Conservation (phyloP, 768 basidiomycete species). For the Chlorophyllum brunneum region DNA sequence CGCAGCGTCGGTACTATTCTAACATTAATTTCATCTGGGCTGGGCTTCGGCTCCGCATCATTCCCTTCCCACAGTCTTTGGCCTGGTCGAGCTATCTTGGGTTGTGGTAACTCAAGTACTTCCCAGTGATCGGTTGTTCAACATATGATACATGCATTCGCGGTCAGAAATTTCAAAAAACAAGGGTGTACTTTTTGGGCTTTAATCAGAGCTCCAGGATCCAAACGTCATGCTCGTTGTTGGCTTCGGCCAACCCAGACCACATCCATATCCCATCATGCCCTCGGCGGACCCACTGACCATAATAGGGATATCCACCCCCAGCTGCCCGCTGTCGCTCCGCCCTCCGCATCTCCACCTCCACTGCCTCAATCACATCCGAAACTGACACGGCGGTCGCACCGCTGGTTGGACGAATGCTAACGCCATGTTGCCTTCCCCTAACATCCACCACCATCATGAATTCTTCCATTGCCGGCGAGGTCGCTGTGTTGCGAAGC, state of each 20-base stretch:
- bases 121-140: too few species aligned
- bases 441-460: neutral
- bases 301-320: neutral
- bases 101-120: too few species aligned
- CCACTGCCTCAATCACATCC: slow-evolving; percentile 4
- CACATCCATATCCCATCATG: slow-evolving; percentile 5
- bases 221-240: neutral
- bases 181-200: too few species aligned
- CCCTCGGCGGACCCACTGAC: neutral
- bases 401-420: neutral
- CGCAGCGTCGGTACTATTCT: too few species aligned
- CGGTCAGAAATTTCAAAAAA: too few species aligned
- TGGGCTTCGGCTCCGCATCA: too few species aligned
- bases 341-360: neutral
- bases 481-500: slow-evolving; percentile 1
- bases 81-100: too few species aligned
- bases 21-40: too few species aligned
- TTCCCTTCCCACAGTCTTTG: too few species aligned
- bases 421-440: neutral
- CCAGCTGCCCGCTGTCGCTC: neutral
- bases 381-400: neutral
- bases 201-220: slow-evolving; percentile 2
- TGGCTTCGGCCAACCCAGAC: neutral
- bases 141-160: too few species aligned
- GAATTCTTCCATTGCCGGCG: neutral